These are phyloP conservation scores for Microthyrium microscopicum DNA, from an alignment of 2,329 filamentous ascomycete species.

Conservation along the genomic window DNA sequence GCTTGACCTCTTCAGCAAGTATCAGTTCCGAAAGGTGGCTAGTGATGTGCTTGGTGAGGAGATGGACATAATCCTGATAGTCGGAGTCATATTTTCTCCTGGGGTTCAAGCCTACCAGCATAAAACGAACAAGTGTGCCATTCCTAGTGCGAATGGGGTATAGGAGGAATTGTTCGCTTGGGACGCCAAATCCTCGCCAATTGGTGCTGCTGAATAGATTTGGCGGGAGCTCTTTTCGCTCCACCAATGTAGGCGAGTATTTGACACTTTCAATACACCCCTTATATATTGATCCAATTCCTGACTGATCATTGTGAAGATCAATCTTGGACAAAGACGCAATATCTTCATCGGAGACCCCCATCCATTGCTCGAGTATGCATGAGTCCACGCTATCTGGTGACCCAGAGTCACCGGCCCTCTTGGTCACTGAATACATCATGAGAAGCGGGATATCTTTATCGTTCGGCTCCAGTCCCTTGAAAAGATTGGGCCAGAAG, in stretches of 20 bases:
- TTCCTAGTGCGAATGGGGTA: not conserved
- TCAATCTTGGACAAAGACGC: no score
- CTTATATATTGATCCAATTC: no score
- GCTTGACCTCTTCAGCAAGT: no score
- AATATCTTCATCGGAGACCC: no score
- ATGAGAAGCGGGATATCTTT: not conserved
- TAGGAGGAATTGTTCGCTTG: constrained; percentile 3
- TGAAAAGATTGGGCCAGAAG: not conserved
- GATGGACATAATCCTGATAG: not conserved
- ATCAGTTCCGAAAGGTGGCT: no score
- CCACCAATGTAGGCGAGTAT: no score
- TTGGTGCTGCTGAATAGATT: not conserved
- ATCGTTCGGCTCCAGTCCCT: not conserved
- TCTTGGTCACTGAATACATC: not conserved
- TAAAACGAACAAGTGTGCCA: not conserved
- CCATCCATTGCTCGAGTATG: no score
- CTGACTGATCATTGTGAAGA: no score
- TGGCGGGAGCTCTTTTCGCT: not conserved
- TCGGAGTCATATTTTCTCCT: constrained; percentile 1
- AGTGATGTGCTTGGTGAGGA: constrained; percentile 3
- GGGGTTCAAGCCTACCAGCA: constrained; percentile 3
- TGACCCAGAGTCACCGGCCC: not conserved
- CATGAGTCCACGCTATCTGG: no score
- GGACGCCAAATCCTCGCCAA: constrained; percentile 3
- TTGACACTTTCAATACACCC: no score